phyloP scores from a whole-genome alignment of 495 filamentous ascomycete species.

The Talaromyces nanjingensis region DNA sequence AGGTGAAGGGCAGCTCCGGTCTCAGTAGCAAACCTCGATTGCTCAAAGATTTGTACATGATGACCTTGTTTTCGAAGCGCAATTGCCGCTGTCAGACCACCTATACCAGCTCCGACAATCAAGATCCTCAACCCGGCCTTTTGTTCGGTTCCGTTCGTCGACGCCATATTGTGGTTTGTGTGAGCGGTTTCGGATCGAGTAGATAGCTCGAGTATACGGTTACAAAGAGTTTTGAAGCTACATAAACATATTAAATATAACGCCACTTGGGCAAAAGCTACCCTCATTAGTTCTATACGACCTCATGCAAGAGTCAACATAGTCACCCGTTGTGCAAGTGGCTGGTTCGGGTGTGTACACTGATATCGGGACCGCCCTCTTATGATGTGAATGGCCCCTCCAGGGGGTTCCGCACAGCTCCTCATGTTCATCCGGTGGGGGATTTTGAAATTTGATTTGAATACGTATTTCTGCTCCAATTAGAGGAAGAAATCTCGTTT shows the following conservation, averaged over 20 bases:
- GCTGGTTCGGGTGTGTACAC: background rate
- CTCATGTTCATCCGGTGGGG: no score
- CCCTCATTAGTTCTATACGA: background rate
- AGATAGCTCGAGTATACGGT: background rate
- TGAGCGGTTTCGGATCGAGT: background rate
- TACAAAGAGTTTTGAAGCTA: background rate
- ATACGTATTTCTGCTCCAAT: no score
- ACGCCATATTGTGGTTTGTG: background rate
- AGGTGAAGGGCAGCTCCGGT: constrained; percentile 43
- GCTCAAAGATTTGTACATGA: constrained; percentile 30
- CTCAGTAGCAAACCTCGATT: constrained; percentile 32
- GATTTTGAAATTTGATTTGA: no score
- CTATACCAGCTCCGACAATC: constrained; percentile 48
- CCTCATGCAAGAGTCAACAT: background rate
- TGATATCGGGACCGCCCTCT: background rate
- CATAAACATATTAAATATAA: background rate
- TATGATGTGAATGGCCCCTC: background rate
- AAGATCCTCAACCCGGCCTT: constrained; percentile 22
- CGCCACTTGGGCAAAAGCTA: background rate
- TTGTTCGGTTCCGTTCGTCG: background rate
- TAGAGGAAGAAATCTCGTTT: no score
- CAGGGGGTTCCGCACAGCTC: background rate
- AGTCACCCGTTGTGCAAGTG: background rate
- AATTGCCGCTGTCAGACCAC: constrained; percentile 45
- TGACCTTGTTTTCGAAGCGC: constrained; percentile 46